Evolutionary conservation across 768 basidiomycete genomes (phyloP).

Genomic region (Leccinum ochraceum): DNA sequence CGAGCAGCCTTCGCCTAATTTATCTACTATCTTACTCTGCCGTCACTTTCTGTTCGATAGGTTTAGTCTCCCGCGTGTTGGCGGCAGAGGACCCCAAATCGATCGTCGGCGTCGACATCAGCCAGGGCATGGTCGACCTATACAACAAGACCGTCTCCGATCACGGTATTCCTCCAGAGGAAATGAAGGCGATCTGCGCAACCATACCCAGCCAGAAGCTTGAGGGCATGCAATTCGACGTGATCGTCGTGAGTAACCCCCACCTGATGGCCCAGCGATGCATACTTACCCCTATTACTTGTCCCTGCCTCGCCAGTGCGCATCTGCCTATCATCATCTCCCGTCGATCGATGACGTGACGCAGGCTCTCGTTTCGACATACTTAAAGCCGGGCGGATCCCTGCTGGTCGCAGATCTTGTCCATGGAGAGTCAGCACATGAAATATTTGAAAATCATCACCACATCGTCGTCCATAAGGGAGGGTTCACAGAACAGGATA

Average conservation of each 20-base stretch:
- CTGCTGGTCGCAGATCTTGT: constrained; percentile 61
- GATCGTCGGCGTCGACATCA: constrained; percentile 77
- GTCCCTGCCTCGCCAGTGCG: constrained; percentile 46
- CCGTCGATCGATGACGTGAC: constrained; percentile 51
- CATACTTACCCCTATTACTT: not conserved
- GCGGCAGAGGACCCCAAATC: constrained; percentile 58
- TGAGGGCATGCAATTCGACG: constrained; percentile 60
- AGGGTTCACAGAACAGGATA: constrained; percentile 53
- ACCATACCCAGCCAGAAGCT: constrained; percentile 48
- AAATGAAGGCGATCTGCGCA: constrained; percentile 62
- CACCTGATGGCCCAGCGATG: not conserved
- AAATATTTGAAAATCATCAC: constrained; percentile 33
- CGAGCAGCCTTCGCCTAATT: not conserved
- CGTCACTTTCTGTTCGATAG: constrained; percentile 35
- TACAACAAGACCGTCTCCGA: constrained; percentile 60
- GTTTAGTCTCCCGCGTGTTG: constrained; percentile 61
- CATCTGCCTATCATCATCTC: constrained; percentile 65
- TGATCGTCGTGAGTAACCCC: constrained; percentile 58
- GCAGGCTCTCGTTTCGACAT: constrained; percentile 44
- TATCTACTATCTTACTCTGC: not conserved
- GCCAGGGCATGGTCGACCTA: constrained; percentile 64
- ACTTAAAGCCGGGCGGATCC: constrained; percentile 61
- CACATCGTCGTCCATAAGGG: constrained; percentile 54
- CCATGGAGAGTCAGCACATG: constrained; percentile 26
- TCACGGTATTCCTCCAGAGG: constrained; percentile 62